phyloP scores from a whole-genome alignment of 2,329 filamentous ascomycete species.

The Fusarium liriodendri region DNA sequence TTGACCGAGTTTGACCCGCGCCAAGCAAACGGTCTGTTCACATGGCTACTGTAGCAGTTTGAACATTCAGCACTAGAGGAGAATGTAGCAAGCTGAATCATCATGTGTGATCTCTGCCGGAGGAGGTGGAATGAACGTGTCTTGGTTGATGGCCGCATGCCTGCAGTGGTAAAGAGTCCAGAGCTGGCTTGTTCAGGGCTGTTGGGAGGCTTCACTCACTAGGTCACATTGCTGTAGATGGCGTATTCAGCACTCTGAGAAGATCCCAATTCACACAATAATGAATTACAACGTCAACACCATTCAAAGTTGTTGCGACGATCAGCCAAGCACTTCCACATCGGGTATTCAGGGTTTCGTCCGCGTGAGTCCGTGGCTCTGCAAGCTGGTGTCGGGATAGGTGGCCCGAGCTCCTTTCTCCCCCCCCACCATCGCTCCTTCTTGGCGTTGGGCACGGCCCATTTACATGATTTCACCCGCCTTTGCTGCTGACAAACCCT shows the following conservation, averaged over 20 bases:
- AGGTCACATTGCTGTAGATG: background rate
- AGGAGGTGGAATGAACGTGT: background rate
- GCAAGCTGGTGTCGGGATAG: background rate
- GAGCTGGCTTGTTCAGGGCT: background rate
- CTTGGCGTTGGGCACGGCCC: background rate
- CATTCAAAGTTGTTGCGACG: background rate
- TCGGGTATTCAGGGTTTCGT: constrained; percentile 5
- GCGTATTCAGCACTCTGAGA: background rate
- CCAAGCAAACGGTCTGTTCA: background rate
- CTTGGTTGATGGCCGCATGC: background rate
- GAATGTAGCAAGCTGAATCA: background rate
- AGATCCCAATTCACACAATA: background rate
- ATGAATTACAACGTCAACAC: background rate
- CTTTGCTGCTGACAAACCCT: constrained; percentile 44
- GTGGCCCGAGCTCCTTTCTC: constrained; percentile 30
- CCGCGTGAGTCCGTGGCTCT: background rate
- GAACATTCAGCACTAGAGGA: background rate
- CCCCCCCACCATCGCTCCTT: background rate
- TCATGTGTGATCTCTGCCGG: background rate
- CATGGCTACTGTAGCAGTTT: background rate
- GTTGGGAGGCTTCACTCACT: background rate
- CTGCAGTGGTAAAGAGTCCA: background rate
- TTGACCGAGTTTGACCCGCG: background rate
- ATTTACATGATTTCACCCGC: constrained; percentile 8
- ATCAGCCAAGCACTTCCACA: constrained; percentile 11